phyloP scores from a whole-genome alignment of 108 stramenopile species.

The Pseudonitzschia pungens region DNA sequence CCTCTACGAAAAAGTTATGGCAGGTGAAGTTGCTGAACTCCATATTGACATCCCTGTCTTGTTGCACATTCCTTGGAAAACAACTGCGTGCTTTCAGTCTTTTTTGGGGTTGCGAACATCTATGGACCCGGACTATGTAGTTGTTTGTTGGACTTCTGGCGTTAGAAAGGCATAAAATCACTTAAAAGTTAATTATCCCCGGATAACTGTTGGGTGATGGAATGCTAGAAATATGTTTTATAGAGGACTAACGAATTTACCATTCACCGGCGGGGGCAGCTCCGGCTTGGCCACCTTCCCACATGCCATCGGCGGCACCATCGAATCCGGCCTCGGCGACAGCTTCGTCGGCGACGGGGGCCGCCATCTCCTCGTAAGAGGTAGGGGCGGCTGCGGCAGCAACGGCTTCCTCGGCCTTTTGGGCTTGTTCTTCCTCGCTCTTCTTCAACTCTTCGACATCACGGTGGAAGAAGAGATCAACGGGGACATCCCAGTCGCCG shows the following conservation, averaged over 20 bases:
- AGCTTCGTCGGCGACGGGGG: conserved; percentile 36
- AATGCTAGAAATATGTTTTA: conserved; percentile 2
- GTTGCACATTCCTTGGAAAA: too few species aligned
- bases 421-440: conserved; percentile 92
- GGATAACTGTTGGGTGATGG: neutral
- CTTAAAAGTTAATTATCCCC: neutral
- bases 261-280: conserved; percentile 38
- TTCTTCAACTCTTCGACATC: conserved; percentile 99
- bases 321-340: conserved; percentile 20
- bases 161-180: neutral
- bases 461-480: conserved; percentile 99
- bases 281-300: conserved; percentile 52
- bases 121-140: too few species aligned
- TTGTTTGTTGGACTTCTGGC: too few species aligned
- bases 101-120: too few species aligned
- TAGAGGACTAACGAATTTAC: conserved; percentile 33
- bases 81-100: too few species aligned
- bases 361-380: conserved; percentile 59
- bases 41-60: too few species aligned
- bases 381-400: conserved; percentile 51
- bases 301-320: conserved; percentile 35
- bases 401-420: conserved; percentile 81
- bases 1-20: too few species aligned
- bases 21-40: too few species aligned
- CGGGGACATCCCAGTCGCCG: conserved; percentile 95